Evolutionary conservation across 441 rosid species (phyloP).

Genomic region (Aquilaria agallochum): DNA sequence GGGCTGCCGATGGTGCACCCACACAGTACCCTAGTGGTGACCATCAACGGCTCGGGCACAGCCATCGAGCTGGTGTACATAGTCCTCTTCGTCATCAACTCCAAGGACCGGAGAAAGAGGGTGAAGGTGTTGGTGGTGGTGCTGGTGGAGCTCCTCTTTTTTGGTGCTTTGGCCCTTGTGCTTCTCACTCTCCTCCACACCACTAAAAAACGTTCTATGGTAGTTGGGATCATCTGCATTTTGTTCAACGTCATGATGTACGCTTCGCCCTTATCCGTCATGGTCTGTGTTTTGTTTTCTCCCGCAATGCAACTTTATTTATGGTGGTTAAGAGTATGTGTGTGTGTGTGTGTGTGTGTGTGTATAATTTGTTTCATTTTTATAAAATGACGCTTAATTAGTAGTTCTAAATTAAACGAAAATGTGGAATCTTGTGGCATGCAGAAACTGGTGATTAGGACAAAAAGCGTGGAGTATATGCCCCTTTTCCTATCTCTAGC

Average conservation of each 20-base stretch:
- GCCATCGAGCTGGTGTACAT: constrained; percentile 54
- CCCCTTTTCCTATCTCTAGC: constrained; percentile 76
- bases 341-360: too few relatives aligned
- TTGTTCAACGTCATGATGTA: constrained; percentile 75
- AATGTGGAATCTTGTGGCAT: not conserved
- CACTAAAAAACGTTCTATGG: constrained; percentile 36
- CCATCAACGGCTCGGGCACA: constrained; percentile 70
- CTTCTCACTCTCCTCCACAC: constrained; percentile 47
- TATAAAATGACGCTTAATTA: not conserved
- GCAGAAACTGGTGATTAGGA: constrained; percentile 77
- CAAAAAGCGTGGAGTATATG: constrained; percentile 94
- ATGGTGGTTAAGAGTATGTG: too few relatives aligned
- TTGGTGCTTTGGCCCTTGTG: constrained; percentile 24
- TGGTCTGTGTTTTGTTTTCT: constrained; percentile 39
- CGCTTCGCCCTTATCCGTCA: constrained; percentile 77
- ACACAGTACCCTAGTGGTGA: constrained; percentile 56
- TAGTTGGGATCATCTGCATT: constrained; percentile 60
- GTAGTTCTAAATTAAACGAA: not conserved
- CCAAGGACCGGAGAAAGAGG: constrained; percentile 37
- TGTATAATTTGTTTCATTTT: not conserved
- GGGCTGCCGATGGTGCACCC: constrained; percentile 85
- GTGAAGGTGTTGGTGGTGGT: constrained; percentile 22
- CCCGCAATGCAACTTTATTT: too few relatives aligned
- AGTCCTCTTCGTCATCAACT: constrained; percentile 36
- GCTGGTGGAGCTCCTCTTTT: constrained; percentile 36